Evolutionary conservation across 2,329 filamentous ascomycete genomes (phyloP).

Genomic region (Calonectria leucothoes): DNA sequence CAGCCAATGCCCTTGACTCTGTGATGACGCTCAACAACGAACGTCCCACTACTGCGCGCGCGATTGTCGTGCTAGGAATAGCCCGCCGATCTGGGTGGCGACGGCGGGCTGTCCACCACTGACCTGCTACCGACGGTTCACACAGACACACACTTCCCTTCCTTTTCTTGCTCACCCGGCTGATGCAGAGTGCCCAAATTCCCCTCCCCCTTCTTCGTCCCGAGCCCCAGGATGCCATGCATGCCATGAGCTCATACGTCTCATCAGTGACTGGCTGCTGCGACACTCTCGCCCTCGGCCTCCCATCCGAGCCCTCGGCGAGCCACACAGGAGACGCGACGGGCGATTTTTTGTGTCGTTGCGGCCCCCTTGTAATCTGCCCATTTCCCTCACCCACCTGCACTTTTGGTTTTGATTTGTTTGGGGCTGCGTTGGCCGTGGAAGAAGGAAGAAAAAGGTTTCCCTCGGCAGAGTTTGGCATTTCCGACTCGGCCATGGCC

Average conservation of each 20-base stretch:
- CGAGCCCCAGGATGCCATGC: conserved; percentile 13
- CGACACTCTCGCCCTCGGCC: neutral
- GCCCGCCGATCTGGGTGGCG: conserved; percentile 40
- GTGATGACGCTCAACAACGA: conserved; percentile 1
- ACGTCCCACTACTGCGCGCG: conserved; percentile 21
- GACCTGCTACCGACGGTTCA: neutral
- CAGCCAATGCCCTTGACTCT: conserved; percentile 12
- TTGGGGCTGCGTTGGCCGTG: neutral
- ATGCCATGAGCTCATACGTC: conserved; percentile 17
- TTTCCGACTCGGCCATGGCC: neutral
- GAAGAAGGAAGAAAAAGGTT: neutral
- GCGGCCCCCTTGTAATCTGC: conserved; percentile 1
- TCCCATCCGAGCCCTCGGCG: conserved; percentile 12
- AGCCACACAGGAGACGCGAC: neutral
- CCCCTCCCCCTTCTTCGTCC: conserved; percentile 10
- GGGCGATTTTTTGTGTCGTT: neutral
- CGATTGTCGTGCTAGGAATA: conserved; percentile 29
- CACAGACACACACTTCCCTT: conserved; percentile 6
- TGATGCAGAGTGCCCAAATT: neutral
- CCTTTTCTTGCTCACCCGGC: conserved; percentile 2
- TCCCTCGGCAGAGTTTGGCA: conserved; percentile 3
- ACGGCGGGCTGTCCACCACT: conserved; percentile 17
- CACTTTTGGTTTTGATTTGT: neutral
- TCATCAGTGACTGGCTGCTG: conserved; percentile 9
- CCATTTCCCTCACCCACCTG: conserved; percentile 5